phyloP scores from a whole-genome alignment of 768 basidiomycete genomes.

The Boletus rufocinnamomeus region DNA sequence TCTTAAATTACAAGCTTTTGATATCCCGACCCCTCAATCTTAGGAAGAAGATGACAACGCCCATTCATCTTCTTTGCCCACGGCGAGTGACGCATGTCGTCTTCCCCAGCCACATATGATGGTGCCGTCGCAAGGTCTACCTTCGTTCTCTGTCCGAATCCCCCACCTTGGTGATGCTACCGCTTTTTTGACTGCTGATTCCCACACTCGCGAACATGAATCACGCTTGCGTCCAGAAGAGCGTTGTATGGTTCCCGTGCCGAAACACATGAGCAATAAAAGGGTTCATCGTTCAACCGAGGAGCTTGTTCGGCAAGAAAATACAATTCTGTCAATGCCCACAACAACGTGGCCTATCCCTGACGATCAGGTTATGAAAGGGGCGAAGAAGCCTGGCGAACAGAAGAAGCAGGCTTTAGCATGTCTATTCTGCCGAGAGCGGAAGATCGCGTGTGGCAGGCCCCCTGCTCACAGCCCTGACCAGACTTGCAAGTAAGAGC shows the following conservation, averaged over 20 bases:
- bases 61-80: slow-evolving; percentile 22
- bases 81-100: slow-evolving; percentile 26
- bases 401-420: slow-evolving; percentile 50
- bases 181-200: slow-evolving; percentile 11
- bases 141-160: slow-evolving; percentile 16
- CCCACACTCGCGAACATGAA: slow-evolving; percentile 26
- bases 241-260: slow-evolving; percentile 17
- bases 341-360: slow-evolving; percentile 38
- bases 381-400: slow-evolving; percentile 36
- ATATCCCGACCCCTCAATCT: slow-evolving; percentile 27
- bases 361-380: slow-evolving; percentile 36
- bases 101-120: slow-evolving; percentile 27
- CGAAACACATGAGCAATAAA: slow-evolving; percentile 30
- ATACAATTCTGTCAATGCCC: slow-evolving; percentile 21
- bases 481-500: slow-evolving; percentile 49
- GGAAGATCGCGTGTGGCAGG: slow-evolving; percentile 52
- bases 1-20: slow-evolving; percentile 29
- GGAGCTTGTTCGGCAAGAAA: slow-evolving; percentile 34
- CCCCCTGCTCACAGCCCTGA: slow-evolving; percentile 40
- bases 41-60: slow-evolving; percentile 30
- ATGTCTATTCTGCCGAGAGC: slow-evolving; percentile 50
- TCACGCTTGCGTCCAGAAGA: slow-evolving; percentile 29
- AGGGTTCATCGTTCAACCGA: slow-evolving; percentile 32
- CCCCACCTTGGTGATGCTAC: slow-evolving; percentile 16
- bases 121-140: slow-evolving; percentile 25